Conservation (phyloP, 176 grass and related monocot genomes). For the Raddia distichophylla region DNA sequence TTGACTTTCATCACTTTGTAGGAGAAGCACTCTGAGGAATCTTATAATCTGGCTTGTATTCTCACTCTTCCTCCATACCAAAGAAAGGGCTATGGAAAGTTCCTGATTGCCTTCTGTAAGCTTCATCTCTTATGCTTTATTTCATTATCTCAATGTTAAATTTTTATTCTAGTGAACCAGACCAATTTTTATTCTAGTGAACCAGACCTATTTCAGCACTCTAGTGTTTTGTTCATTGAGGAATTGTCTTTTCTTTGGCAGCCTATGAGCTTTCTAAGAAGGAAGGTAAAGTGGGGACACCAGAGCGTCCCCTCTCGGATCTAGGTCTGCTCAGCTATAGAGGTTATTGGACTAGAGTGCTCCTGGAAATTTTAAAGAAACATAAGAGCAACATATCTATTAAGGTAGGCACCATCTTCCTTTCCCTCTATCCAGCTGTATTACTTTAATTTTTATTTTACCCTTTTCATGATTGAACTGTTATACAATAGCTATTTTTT, state of each 20-base stretch:
- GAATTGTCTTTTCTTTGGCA: constrained; percentile 40
- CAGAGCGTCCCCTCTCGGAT: constrained; percentile 94
- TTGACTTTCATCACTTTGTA: constrained; percentile 34
- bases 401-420: constrained; percentile 57
- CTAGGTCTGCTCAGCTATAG: constrained; percentile 90
- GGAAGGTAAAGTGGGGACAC: constrained; percentile 98
- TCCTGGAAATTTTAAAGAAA: constrained; percentile 96
- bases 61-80: constrained; percentile 99
- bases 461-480: constrained; percentile 8
- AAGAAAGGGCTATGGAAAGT: constrained; percentile 99
- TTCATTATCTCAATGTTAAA: constrained; percentile 22
- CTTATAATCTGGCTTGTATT: constrained; percentile 98
- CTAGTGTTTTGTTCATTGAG: constrained; percentile 24
- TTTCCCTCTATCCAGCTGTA: not conserved
- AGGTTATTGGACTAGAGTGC: constrained; percentile 97
- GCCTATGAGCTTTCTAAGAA: constrained; percentile 99
- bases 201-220: not conserved
- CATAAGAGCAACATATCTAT: constrained; percentile 99
- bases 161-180: not conserved
- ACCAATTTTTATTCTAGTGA: not conserved
- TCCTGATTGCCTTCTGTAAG: constrained; percentile 99
- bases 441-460: constrained; percentile 5
- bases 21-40: constrained; percentile 97
- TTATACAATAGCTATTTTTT: not conserved
- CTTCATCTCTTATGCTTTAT: constrained; percentile 23